Conservation (phyloP, 371 early-diverging fungal genomes). For the Apophysomyces elegans region DNA sequence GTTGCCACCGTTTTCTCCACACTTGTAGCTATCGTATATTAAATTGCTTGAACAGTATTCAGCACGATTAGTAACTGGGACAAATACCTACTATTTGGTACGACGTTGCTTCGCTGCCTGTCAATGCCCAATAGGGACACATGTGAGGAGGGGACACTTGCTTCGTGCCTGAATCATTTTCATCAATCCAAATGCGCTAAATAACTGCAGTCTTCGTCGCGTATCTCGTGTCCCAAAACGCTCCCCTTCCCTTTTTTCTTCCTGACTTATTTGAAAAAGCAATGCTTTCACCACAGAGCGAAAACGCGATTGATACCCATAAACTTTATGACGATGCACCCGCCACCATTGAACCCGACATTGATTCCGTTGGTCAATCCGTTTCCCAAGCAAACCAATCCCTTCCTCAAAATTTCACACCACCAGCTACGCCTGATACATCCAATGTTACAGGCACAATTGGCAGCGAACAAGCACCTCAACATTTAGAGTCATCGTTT, state of each 20-base stretch:
- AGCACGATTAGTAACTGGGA: too few species aligned
- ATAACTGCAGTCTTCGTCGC: neutral
- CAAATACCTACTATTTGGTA: too few species aligned
- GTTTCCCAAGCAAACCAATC: constrained; percentile 17
- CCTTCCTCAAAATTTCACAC: constrained; percentile 22
- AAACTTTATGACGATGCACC: neutral
- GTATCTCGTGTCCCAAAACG: neutral
- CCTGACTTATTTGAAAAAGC: neutral
- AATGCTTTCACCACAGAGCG: constrained; percentile 2
- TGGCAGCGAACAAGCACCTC: constrained; percentile 12
- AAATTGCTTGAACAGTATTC: too few species aligned
- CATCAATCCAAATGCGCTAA: neutral
- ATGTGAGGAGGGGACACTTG: too few species aligned
- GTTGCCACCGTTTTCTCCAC: too few species aligned
- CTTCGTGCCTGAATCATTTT: too few species aligned
- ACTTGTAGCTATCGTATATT: too few species aligned
- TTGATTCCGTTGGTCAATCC: constrained; percentile 35
- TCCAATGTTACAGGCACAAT: constrained; percentile 28
- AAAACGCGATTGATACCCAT: neutral
- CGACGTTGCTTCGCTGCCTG: too few species aligned
- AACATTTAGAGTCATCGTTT: constrained; percentile 21
- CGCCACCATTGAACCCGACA: constrained; percentile 30
- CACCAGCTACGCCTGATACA: neutral
- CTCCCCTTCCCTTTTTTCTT: neutral
- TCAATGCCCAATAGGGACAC: too few species aligned